Base-by-base conservation (phyloP, 352 stramenopile genomes). In the Pythium utonaiense region DNA sequence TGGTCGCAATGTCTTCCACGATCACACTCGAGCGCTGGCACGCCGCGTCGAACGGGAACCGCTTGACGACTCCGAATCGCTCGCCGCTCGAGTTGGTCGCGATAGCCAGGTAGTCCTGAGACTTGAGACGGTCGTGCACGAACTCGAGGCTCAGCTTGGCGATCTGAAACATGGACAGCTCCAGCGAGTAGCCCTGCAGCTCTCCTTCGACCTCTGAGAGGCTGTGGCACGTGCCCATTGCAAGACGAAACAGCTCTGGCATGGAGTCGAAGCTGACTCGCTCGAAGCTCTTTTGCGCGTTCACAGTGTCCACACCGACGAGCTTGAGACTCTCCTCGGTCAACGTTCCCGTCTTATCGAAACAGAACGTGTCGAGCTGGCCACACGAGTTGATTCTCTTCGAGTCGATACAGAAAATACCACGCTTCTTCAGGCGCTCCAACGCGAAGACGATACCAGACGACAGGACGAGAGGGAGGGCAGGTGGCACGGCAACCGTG, bases 351-450 rank as follows among this genome's bases (percentile, higher is more conserved):
- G 78, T 88, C 69, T 88, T 88, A 54, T 88, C 78, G 38, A 88
- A 88, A 64, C 76, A 88, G 40, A 77, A 88, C 49, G 68, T 83
- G n/a, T 67, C 57, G 21, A 88, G 34, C 41, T 88, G 74, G 30
- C 75, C 78, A 3, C 67, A 74, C 17, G 64, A 73, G 52, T 81
- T 88, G 45, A 88, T 75, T 17, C 77, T 65, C 47, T 78, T 70
- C 17, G 83, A 70, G 60, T 93, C 76, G 40, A 93, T 85, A 62
- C 83, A 93, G 49, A 83, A 83, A 22, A 93, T 74, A n/a, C 71
- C 75, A 3, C 60, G 61, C 12, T 58, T 10, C 34, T 77, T 59
- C 10, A 93, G 72, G 0, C 80, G 73, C 17, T 67, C 77, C 31
- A 88, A 66, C 5, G 81, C 72, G 57, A 88, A 87, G n/a, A 72